Evolutionary conservation across 2,329 filamentous ascomycete genomes (phyloP).

Genomic region (Aciculosporium take): DNA sequence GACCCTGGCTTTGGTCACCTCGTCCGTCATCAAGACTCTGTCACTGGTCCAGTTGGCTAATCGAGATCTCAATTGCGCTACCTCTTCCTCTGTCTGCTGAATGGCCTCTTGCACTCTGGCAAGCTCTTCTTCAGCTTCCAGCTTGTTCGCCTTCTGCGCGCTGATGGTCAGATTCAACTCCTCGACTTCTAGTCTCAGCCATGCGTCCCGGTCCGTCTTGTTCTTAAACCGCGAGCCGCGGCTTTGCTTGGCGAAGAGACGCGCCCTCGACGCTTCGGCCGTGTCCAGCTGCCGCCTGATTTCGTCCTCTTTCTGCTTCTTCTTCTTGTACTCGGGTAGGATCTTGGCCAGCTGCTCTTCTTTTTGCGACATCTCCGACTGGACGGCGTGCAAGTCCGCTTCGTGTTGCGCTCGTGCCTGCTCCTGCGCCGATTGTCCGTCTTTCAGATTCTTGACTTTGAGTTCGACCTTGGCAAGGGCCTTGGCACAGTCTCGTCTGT

Average conservation of each 20-base stretch:
- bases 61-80: constrained; percentile 52
- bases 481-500: constrained; percentile 70
- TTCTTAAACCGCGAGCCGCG: constrained; percentile 76
- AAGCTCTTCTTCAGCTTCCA: constrained; percentile 77
- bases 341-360: constrained; percentile 63
- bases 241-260: constrained; percentile 84
- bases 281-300: constrained; percentile 60
- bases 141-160: constrained; percentile 68
- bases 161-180: constrained; percentile 64
- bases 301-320: constrained; percentile 57
- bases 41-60: constrained; percentile 69
- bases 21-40: constrained; percentile 56
- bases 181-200: constrained; percentile 64
- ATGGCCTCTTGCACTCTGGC: constrained; percentile 58
- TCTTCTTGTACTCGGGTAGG: constrained; percentile 61
- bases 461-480: constrained; percentile 74
- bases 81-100: constrained; percentile 54
- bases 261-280: constrained; percentile 59
- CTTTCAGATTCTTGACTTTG: constrained; percentile 66
- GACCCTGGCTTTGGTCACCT: constrained; percentile 65
- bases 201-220: constrained; percentile 78
- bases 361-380: constrained; percentile 58
- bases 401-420: constrained; percentile 58
- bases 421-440: constrained; percentile 67
- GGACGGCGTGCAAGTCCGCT: constrained; percentile 56